Conservation (phyloP, 257 asterid genomes). For the Solanum sitiens region DNA sequence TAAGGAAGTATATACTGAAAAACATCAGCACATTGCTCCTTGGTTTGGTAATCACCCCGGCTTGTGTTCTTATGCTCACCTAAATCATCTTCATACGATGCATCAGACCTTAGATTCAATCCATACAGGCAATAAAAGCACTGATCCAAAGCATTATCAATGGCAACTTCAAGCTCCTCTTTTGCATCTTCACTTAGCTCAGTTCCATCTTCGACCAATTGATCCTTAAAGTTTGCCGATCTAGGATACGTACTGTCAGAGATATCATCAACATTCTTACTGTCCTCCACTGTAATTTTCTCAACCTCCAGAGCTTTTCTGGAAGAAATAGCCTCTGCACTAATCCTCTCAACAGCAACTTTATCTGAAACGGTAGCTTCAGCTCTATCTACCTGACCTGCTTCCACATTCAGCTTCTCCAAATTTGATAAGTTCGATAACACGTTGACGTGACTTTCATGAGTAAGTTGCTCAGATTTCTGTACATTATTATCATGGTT, state of each 20-base stretch:
- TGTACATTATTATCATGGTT: conserved; percentile 30
- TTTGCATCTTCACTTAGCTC: conserved; percentile 71
- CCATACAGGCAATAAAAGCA: conserved; percentile 96
- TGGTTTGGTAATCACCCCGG: conserved; percentile 95
- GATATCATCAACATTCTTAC: conserved; percentile 18
- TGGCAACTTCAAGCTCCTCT: conserved; percentile 79
- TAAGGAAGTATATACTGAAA: conserved; percentile 87
- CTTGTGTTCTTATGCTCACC: conserved; percentile 83
- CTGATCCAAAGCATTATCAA: conserved; percentile 90
- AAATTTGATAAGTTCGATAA: conserved; percentile 22
- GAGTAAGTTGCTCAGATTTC: conserved; percentile 26
- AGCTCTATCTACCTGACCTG: conserved; percentile 22
- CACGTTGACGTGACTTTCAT: conserved; percentile 6
- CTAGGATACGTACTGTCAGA: conserved; percentile 16
- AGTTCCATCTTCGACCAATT: conserved; percentile 23
- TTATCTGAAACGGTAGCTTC: conserved; percentile 15
- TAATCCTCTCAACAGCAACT: conserved; percentile 24
- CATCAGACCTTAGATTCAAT: conserved; percentile 77
- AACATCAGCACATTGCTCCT: conserved; percentile 98
- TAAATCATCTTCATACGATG: conserved; percentile 85
- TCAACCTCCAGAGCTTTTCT: conserved; percentile 18
- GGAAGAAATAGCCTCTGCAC: conserved; percentile 25
- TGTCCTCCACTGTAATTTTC: conserved; percentile 23
- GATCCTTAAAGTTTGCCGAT: conserved; percentile 24
- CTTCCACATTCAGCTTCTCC: conserved; percentile 27